Conservation (phyloP, 345 rosid genomes). For the Salix suchowensis region DNA sequence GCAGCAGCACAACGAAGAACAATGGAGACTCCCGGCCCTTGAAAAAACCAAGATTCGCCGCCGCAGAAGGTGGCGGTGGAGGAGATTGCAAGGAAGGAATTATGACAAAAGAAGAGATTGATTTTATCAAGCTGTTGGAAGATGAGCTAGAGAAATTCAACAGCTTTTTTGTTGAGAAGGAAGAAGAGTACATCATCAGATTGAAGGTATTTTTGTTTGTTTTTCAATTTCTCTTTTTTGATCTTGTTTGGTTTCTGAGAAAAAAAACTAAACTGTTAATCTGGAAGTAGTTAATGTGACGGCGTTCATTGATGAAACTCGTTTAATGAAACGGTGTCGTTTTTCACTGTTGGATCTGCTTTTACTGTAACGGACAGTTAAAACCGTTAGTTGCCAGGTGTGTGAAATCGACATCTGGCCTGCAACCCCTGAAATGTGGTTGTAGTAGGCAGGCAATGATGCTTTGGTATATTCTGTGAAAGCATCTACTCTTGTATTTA, state of each 20-base stretch:
- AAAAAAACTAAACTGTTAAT: not conserved
- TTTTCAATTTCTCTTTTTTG: not conserved
- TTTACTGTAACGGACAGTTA: slow-evolving; percentile 8
- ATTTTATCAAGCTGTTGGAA: slow-evolving; percentile 66
- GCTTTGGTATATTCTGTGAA: slow-evolving; percentile 12
- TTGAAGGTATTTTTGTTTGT: slow-evolving; percentile 53
- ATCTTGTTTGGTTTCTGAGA: slow-evolving; percentile 11
- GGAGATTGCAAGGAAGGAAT: slow-evolving; percentile 17
- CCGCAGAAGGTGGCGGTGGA: not conserved
- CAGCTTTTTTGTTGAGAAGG: slow-evolving; percentile 80
- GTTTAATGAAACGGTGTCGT: slow-evolving; percentile 9
- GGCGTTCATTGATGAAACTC: not conserved
- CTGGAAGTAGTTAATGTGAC: not conserved
- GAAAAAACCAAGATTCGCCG: slow-evolving; percentile 50
- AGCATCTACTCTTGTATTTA: not conserved
- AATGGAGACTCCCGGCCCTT: slow-evolving; percentile 35
- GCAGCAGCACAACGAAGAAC: slow-evolving; percentile 20
- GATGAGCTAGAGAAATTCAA: slow-evolving; percentile 92
- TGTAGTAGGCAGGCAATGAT: not conserved
- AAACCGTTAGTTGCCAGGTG: slow-evolving; percentile 3
- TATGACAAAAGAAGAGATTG: slow-evolving; percentile 64
- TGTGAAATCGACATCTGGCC: not conserved
- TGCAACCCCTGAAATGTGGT: not conserved
- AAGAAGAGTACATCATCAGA: slow-evolving; percentile 91
- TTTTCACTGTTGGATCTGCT: not conserved